These are phyloP conservation scores for Psilocybe tampanensis DNA, from an alignment of 768 basidiomycete species.

Conservation along the genomic window DNA sequence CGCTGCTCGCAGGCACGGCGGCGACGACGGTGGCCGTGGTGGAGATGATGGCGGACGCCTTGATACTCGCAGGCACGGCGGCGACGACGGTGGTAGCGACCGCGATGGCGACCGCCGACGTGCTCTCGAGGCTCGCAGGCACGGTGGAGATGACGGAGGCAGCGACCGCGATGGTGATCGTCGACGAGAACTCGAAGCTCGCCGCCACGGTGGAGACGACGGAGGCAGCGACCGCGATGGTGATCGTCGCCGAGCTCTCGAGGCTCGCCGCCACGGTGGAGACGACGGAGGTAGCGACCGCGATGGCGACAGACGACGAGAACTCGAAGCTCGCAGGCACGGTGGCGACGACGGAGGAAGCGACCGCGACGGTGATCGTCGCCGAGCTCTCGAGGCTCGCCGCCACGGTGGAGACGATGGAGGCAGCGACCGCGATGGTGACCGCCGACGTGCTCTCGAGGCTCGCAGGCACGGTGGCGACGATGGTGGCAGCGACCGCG, in stretches of 20 bases:
- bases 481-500: background rate
- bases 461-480: conserved; percentile 5
- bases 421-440: background rate
- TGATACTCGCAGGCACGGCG: conserved; percentile 7
- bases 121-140: conserved; percentile 2
- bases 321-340: conserved; percentile 4
- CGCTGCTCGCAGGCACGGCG: conserved; percentile 7
- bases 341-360: background rate
- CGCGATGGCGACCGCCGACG: background rate
- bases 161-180: no score
- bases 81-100: background rate
- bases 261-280: conserved; percentile 10
- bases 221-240: background rate
- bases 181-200: conserved; percentile 2
- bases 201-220: conserved; percentile 1
- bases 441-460: conserved; percentile 2
- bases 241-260: background rate
- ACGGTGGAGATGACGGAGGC: background rate
- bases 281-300: background rate
- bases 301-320: background rate
- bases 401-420: conserved; percentile 6
- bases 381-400: conserved; percentile 2
- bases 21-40: background rate
- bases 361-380: background rate
- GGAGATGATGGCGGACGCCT: background rate